These are phyloP conservation scores for Zizania palustris DNA, from an alignment of 202 grass and related monocot genomes.

Conservation along the genomic window DNA sequence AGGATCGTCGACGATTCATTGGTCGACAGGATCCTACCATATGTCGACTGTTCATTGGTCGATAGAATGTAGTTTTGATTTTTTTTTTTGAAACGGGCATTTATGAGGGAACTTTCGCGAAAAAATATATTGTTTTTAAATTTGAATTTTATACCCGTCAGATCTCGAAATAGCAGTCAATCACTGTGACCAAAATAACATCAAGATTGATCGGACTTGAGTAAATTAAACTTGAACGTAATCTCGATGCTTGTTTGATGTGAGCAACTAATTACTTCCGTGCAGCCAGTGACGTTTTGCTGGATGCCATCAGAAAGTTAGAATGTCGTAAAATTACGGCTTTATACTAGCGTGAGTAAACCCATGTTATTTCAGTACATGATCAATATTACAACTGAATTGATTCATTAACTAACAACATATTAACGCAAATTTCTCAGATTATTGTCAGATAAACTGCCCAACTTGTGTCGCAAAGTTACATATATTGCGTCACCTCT, in stretches of 20 bases:
- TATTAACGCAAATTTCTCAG: slow-evolving; percentile 40
- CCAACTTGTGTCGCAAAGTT: slow-evolving; percentile 38
- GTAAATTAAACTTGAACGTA: no score
- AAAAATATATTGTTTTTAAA: not conserved
- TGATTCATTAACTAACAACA: not conserved
- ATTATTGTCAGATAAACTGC: slow-evolving; percentile 42
- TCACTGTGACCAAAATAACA: no score
- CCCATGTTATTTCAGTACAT: not conserved
- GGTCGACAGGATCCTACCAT: no score
- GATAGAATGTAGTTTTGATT: no score
- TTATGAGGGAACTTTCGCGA: no score
- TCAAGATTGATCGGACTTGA: no score
- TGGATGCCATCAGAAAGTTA: not conserved
- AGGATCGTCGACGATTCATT: no score
- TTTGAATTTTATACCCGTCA: not conserved
- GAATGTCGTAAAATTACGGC: not conserved
- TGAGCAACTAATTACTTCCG: no score
- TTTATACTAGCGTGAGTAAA: not conserved
- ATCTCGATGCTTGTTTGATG: no score
- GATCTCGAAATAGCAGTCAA: not conserved
- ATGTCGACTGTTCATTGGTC: no score
- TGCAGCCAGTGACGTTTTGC: not conserved
- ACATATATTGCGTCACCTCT: slow-evolving; percentile 34
- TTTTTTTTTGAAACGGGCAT: no score
- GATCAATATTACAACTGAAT: not conserved